Evolutionary conservation across 2,329 filamentous ascomycete genomes (phyloP), one percentile per base, ranked within the genome.

Genomic region (Aspergillus awamori): DNA sequence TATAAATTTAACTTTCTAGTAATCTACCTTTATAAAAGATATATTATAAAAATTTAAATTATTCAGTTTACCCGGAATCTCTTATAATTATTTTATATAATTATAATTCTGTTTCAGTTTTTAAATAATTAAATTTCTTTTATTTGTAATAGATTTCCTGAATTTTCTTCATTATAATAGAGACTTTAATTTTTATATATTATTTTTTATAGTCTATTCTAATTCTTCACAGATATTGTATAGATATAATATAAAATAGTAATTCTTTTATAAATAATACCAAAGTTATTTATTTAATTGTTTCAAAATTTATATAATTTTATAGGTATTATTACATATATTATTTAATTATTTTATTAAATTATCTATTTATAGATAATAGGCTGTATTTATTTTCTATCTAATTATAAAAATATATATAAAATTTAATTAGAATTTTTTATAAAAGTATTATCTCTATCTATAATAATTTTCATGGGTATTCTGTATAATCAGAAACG

Each of bases 301-400:
- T 52, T 52, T 52, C 36, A 52, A 52, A 52, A 52, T 52, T 33
- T n/a, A 52, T 52, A 52, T 52, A 36, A 20, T 33, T 52, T 52
- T 38, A 11, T 4, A 52, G 3, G 8, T 33, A 52, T 22, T 52
- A 38, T 36, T 52, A 15, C 17, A 5, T 17, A 52, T 52, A 52
- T 36, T 52, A 52, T 52, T 33, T 52, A 52, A 20, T 2, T 33
- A 3, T 52, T 52, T 13, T n/a, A 38, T 36, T 52, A 17, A 36
- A 36, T 20, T 52, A 22, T 52, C 7, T 15, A 52, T 33, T 36
- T 52, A 38, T 10, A 52, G 15, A 20, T 52, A 52, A 17, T 52
- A 52, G 7, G 6, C 7, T 33, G 8, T 36, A 36, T 13, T 33
- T 20, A 52, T n/a, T 36, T 6, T 8, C 36, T 52, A 33, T 22